phyloP scores from a whole-genome alignment of 2,329 filamentous ascomycete species.

The Cryphonectria nitschkei region DNA sequence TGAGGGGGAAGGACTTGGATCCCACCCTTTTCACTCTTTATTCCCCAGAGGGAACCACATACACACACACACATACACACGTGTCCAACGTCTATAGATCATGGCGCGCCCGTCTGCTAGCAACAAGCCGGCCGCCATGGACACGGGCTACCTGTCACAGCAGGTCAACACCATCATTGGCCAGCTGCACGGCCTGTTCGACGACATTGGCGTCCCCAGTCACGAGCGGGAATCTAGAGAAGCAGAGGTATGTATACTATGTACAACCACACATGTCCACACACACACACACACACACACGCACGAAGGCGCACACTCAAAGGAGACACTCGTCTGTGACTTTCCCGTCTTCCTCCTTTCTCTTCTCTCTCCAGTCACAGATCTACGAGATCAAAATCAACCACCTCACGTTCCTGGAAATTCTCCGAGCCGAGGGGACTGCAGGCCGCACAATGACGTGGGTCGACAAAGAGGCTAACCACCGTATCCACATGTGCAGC shows the following conservation, averaged over 20 bases:
- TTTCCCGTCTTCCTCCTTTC: neutral
- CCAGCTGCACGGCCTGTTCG: conserved; percentile 92
- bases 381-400: neutral
- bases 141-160: conserved; percentile 89
- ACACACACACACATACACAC: neutral
- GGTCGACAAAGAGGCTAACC: conserved; percentile 22
- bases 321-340: neutral
- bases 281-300: neutral
- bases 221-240: conserved; percentile 92
- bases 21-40: conserved; percentile 16
- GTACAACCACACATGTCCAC: neutral
- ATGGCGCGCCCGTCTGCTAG: conserved; percentile 16
- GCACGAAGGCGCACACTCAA: neutral
- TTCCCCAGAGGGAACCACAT: neutral
- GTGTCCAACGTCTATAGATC: conserved; percentile 10
- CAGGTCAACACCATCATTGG: conserved; percentile 94
- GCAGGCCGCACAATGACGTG: conserved; percentile 26
- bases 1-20: neutral
- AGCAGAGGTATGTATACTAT: conserved; percentile 69
- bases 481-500: conserved; percentile 51
- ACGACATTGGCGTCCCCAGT: conserved; percentile 93
- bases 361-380: neutral
- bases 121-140: conserved; percentile 57
- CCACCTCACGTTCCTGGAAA: conserved; percentile 6
- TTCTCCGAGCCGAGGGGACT: conserved; percentile 19